Base-by-base conservation (phyloP, 805 yeast genomes). In the Blastobotrys chiropterorum region DNA sequence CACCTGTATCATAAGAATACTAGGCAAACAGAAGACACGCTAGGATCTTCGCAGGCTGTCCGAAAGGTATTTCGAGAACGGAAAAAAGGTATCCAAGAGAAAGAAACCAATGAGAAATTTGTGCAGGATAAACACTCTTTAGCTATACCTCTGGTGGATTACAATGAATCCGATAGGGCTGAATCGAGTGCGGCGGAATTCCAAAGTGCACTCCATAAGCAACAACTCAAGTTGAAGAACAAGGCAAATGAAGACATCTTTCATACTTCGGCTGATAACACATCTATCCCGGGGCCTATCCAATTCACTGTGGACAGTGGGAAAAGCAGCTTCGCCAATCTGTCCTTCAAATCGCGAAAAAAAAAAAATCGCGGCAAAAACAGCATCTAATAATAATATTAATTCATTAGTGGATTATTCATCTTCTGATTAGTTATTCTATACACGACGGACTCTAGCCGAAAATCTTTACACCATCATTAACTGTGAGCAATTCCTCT, bases 401-500 rank as follows among this genome's bases (percentile, higher is more conserved):
- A 26, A 26, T 26, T 26, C 34, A 26, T 26, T 26, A 26, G 34
- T 26, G 34, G 34, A 11, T 11, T 26, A 26, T 26, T 26, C 34
- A 6, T 26, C 34, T 26, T 26, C 34, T 26, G 34, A 26, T 26
- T 26, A 26, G 34, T 26, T 26, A 26, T 26, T 11, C 11, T 26
- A 26, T 26, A 26, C 11, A 11, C 34, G 11, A 26, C 34, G 34
- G 11, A 47, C 34, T 40, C 46, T 53, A 67, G 8, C 70, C 69
- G 51, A 68, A 68, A 43, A 68, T 47, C 26, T 59, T 59, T 43
- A 68, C 61, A 16, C 65, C 68, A 46, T 65, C 69, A 17, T 59
- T 63, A 3, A 52, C 59, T 17, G 54, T 48, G 4, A 19, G 43
- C 16, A 40, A 19, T 7, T 40, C 34, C 21, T 21, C 43, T 13